These are phyloP conservation scores for Cardiosporidium cionae DNA, from an alignment of 169 alveolate species.

Conservation along the genomic window DNA sequence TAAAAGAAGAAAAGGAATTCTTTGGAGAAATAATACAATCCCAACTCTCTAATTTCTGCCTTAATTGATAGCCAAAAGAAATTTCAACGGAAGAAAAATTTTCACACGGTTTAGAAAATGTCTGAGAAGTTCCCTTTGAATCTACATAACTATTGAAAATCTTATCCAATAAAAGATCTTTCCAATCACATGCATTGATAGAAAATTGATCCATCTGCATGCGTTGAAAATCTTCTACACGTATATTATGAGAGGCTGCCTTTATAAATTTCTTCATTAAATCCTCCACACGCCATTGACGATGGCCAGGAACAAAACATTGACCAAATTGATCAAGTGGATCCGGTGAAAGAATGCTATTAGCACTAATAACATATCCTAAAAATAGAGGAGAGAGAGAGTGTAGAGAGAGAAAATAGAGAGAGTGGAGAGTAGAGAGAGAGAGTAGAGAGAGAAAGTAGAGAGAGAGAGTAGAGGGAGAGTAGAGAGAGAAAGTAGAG, in stretches of 20 bases:
- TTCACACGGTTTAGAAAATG: too few species aligned
- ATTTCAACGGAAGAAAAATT: neutral
- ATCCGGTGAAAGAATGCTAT: neutral
- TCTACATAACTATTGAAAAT: neutral
- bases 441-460: too few species aligned
- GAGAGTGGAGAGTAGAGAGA: too few species aligned
- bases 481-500: too few species aligned
- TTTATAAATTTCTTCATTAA: neutral
- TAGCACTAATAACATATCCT: neutral
- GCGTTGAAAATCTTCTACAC: neutral
- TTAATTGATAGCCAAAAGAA: neutral
- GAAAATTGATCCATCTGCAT: neutral
- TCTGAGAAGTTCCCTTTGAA: too few species aligned
- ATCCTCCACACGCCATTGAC: neutral
- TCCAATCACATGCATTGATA: neutral
- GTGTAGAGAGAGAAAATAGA: too few species aligned
- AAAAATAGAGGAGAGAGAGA: too few species aligned
- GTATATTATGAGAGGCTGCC: neutral
- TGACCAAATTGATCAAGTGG: neutral
- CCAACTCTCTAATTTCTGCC: neutral
- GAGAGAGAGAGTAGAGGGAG: too few species aligned
- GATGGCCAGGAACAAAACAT: neutral
- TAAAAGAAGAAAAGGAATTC: neutral
- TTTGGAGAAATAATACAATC: neutral
- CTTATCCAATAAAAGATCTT: neutral